Conservation (phyloP, 192 early-diverging fungal genomes). For the Dissophora ornata region DNA sequence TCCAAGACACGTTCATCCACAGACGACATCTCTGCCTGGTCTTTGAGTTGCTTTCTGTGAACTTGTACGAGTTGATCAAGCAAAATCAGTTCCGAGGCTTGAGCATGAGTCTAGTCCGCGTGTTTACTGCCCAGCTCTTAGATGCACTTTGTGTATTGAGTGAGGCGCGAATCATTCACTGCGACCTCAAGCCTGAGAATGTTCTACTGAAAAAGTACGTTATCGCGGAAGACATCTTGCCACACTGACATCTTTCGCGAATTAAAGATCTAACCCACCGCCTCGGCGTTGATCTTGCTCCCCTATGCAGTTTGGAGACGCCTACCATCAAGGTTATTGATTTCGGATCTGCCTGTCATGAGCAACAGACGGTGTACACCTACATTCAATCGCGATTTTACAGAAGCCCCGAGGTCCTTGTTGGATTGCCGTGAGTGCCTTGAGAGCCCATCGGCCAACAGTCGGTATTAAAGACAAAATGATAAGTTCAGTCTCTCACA, state of each 20-base stretch:
- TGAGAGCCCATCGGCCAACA: no score
- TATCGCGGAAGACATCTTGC: background rate
- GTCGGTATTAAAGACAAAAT: no score
- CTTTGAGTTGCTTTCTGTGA: constrained; percentile 97
- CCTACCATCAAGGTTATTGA: constrained; percentile 98
- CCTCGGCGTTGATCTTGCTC: no score
- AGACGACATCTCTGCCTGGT: constrained; percentile 94
- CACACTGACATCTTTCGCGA: no score
- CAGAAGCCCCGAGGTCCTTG: constrained; percentile 93
- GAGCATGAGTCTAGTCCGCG: constrained; percentile 91
- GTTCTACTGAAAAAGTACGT: constrained; percentile 87
- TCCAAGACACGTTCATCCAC: constrained; percentile 94
- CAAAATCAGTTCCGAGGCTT: constrained; percentile 97
- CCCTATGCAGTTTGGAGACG: constrained; percentile 75
- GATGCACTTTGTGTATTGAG: constrained; percentile 89
- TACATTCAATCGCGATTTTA: constrained; percentile 99
- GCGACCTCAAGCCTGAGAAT: constrained; percentile 99
- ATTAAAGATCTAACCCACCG: no score
- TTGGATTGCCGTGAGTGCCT: constrained; percentile 80
- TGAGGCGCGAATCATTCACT: constrained; percentile 94
- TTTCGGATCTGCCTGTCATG: constrained; percentile 98
- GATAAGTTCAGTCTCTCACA: background rate
- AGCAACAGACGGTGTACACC: constrained; percentile 94
- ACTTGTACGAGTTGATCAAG: constrained; percentile 98
- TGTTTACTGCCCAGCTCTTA: constrained; percentile 93